Conservation (phyloP, 2,329 filamentous ascomycete species). For the Aspergillus transmontanensis region DNA sequence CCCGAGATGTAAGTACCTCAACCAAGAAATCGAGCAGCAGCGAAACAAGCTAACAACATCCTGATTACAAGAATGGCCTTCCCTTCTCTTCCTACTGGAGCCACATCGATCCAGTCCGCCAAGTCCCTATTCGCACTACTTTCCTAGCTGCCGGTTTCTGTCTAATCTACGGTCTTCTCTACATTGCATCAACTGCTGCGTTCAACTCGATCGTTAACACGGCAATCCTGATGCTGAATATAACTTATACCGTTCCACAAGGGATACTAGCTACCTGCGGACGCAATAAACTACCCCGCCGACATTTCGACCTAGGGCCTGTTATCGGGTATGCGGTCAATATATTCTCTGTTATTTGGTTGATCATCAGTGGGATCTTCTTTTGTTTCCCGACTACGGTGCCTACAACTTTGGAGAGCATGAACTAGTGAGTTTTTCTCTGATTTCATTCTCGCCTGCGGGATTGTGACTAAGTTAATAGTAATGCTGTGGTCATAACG, state of each 20-base stretch:
- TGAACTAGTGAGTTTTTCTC: conserved; percentile 10
- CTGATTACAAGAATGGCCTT: conserved; percentile 19
- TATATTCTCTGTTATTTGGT: conserved; percentile 6
- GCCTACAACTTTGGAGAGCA: background rate
- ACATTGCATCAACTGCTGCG: conserved; percentile 32
- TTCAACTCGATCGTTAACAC: conserved; percentile 39
- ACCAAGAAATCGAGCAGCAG: background rate
- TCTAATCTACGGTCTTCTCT: conserved; percentile 35
- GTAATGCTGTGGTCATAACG: conserved; percentile 13
- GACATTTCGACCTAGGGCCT: conserved; percentile 5
- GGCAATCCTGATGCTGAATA: conserved; percentile 32
- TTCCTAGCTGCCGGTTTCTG: conserved; percentile 28
- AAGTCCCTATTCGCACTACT: conserved; percentile 33
- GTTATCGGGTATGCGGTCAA: conserved; percentile 8
- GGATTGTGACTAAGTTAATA: background rate
- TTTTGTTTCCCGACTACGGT: conserved; percentile 6
- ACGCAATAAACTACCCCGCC: background rate
- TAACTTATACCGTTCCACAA: conserved; percentile 33
- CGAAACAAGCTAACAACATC: background rate
- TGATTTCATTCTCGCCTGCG: too few species aligned
- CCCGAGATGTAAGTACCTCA: conserved; percentile 28
- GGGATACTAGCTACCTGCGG: conserved; percentile 20
- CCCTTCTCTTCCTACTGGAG: conserved; percentile 29
- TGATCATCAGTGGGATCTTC: conserved; percentile 6
- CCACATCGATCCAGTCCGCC: conserved; percentile 19